A percentile compares a stretch with the other conserved stretches of the same genome.
Conservation (phyloP, 805 yeast species). For the Candida xiaguanensis region DNA sequence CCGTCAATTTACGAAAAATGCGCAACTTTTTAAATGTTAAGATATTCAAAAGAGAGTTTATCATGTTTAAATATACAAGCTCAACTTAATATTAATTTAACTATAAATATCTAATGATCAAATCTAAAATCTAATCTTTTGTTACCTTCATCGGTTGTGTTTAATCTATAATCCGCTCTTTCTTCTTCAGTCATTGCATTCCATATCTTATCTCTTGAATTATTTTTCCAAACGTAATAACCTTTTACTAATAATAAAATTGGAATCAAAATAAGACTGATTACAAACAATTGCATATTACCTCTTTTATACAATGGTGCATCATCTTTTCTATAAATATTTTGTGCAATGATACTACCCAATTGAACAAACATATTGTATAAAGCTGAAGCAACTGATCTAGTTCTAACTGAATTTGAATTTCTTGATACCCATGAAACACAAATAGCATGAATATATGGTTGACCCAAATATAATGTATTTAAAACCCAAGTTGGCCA, state of each 20-base stretch:
- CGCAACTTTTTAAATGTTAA: no score
- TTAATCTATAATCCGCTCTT: slow-evolving; percentile 41
- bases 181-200: slow-evolving; percentile 45
- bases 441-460: slow-evolving; percentile 21
- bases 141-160: slow-evolving; percentile 52
- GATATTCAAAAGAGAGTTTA: no score
- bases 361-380: slow-evolving; percentile 64
- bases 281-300: slow-evolving; percentile 39
- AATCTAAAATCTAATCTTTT: slow-evolving; percentile 51
- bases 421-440: slow-evolving; percentile 56
- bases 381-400: slow-evolving; percentile 64
- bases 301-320: slow-evolving; percentile 60
- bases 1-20: no score
- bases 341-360: slow-evolving; percentile 50
- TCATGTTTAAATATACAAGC: background rate
- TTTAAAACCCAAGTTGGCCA: slow-evolving; percentile 15
- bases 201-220: slow-evolving; percentile 48
- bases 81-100: background rate
- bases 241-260: slow-evolving; percentile 25
- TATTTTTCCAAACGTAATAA: slow-evolving; percentile 43
- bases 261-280: slow-evolving; percentile 29
- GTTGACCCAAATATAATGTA: slow-evolving; percentile 24
- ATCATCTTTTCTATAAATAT: slow-evolving; percentile 56
- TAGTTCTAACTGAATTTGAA: slow-evolving; percentile 56
- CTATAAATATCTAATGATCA: slow-evolving; percentile 17